A percentile compares a stretch with the other conserved stretches of the same genome.
phyloP scores from a whole-genome alignment of 2,329 filamentous ascomycete genomes.

The Alternaria gansuensis region DNA sequence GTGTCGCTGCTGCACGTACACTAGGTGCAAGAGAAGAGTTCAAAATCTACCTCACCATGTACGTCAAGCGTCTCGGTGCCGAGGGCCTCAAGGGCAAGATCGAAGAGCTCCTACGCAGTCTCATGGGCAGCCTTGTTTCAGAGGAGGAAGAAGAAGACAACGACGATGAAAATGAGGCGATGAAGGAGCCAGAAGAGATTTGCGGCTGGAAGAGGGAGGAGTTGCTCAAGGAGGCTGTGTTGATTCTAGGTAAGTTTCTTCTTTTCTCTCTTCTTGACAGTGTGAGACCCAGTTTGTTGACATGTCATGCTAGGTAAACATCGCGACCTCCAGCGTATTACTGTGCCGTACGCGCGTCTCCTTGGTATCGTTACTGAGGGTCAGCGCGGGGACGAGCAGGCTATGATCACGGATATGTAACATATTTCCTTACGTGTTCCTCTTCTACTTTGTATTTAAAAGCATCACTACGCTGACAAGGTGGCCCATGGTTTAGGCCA shows the following conservation, averaged over 20 bases:
- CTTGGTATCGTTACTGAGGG: slow-evolving; percentile 47
- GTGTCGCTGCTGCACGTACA: slow-evolving; percentile 86
- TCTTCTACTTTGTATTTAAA: slow-evolving; percentile 15
- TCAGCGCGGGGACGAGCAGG: slow-evolving; percentile 41
- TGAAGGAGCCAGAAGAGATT: slow-evolving; percentile 70
- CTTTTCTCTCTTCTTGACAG: neutral
- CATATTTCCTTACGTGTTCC: neutral
- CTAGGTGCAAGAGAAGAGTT: slow-evolving; percentile 92
- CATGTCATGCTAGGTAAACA: slow-evolving; percentile 76
- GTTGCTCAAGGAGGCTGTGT: slow-evolving; percentile 86
- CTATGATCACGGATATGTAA: slow-evolving; percentile 50
- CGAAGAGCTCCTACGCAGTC: slow-evolving; percentile 84
- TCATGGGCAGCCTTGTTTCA: slow-evolving; percentile 75
- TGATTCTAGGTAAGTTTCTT: slow-evolving; percentile 76
- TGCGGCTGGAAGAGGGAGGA: slow-evolving; percentile 93
- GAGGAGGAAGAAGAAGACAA: slow-evolving; percentile 67
- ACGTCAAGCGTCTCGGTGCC: slow-evolving; percentile 91
- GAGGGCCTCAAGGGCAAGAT: slow-evolving; percentile 89
- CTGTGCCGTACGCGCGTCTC: slow-evolving; percentile 88
- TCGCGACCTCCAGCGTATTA: slow-evolving; percentile 89
- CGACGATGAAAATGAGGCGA: slow-evolving; percentile 62
- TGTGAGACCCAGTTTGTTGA: neutral
- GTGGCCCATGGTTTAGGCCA: neutral
- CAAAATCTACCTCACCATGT: slow-evolving; percentile 95
- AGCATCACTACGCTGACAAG: neutral